Evolutionary conservation across 106 monocot genomes (phyloP), one percentile per base, ranked within the genome.

Genomic region (Phalaenopsis equestris): DNA sequence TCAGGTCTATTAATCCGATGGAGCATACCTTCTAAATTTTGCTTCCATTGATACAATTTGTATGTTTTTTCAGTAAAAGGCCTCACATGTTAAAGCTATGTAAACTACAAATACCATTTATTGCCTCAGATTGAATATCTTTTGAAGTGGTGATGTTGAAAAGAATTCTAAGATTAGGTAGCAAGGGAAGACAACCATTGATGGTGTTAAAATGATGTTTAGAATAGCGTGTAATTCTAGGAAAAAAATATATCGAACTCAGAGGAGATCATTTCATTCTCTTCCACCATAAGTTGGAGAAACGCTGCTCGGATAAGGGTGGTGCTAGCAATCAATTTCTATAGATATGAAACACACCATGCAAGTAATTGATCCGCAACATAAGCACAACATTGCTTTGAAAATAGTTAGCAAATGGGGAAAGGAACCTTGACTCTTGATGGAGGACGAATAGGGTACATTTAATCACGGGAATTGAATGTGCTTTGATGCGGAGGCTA

Each of bases 301-400:
- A 61, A 61, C n/a, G 61, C 18, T n/a, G 21, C 2, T 19, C 19
- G 21, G n/a, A 61, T n/a, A 57, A 61, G 19, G 21, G n/a, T 61
- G 61, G n/a, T 61, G 11, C 61, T n/a, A 21, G n/a, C 21, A 18
- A 61, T 61, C 61, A 61, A 61, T 21, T 61, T 61, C 21, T n/a
- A 61, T 21, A 61, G 21, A 61, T 3, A 61, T n/a, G 61, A 61
- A 61, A 61, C 2, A 61, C 21, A 61, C 21, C 21, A n/a, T 61
- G 61, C 61, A 61, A n/a, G n/a, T 21, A n/a, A n/a, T 61, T n/a
- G 21, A 61, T 61, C 61, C n/a, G n/a, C 61, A n/a, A n/a, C 61
- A n/a, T 61, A 61, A 61, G 3, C 6, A 61, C 61, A 61, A 21
- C 21, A 61, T 61, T 61, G 52, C 52, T 12, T 11, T 52, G 52